Evolutionary conservation across 2,329 filamentous ascomycete genomes (phyloP), one percentile per base, ranked within the genome.

Genomic region (Diaporthe capsici): DNA sequence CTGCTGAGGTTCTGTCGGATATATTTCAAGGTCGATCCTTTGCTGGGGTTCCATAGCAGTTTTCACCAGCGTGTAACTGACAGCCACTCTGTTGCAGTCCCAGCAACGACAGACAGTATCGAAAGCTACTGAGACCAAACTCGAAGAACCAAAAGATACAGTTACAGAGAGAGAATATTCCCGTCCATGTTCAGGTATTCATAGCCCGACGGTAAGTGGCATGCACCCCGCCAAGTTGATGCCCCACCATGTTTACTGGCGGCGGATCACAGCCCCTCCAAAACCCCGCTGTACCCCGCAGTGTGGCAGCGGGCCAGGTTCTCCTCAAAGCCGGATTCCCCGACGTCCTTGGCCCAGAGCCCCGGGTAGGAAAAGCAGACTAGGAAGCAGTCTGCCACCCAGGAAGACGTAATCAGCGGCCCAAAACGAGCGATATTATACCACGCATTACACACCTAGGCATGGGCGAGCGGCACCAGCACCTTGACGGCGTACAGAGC

Each of bases 261-360:
- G 65, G 65, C 65, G 49, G 65, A 55, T 53, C 65, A 8, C 65
- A 55, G 65, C 49, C 65, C 65, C 65, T 55, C 65, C 65, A 55
- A 39, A 15, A 53, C 65, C 65, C 65, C 65, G n/a, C 65, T 53
- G 49, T 70, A 70, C 65, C 65, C 65, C 65, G 47, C 65, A 55
- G 22, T 39, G 65, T 55, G 8, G 49, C 47, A 9, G 65, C 34
- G 49, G 65, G 6, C 49, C 34, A 70, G 49, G 47, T 55, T 42
- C 65, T 42, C 65, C n/a, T 55, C n/a, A 4, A 20, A 55, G 49
- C 65, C 65, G 65, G 65, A 68, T 53, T 68, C 65, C 65, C 65
- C 65, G 65, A 70, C 65, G 47, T 70, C 20, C 65, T 53, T 39
- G 65, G 65, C 65, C 65, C 65, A 70, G 65, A 70, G 65, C 49